phyloP scores from a whole-genome alignment of 2,329 filamentous ascomycete genomes.

The Lasiodiplodia gonubiensis region DNA sequence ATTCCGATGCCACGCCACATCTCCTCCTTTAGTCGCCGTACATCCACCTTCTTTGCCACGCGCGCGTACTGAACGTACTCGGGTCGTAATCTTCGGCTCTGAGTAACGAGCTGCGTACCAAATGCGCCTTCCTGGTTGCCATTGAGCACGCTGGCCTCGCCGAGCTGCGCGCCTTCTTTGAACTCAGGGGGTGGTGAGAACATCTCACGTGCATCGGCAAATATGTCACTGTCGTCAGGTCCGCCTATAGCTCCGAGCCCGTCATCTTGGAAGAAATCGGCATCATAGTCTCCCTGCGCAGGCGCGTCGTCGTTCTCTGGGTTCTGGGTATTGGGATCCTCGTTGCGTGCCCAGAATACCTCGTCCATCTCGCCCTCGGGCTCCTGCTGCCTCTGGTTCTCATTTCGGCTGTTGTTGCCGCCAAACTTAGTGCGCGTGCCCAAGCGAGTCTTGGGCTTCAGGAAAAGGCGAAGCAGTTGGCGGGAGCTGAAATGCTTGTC shows the following conservation, averaged over 20 bases:
- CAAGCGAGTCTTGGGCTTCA: constrained; percentile 91
- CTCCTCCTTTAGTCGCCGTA: constrained; percentile 67
- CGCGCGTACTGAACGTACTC: constrained; percentile 71
- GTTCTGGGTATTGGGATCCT: constrained; percentile 8
- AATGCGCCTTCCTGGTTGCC: constrained; percentile 60
- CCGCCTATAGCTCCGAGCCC: constrained; percentile 71
- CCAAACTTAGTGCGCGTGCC: constrained; percentile 62
- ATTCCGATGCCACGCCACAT: constrained; percentile 65
- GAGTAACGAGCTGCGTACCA: constrained; percentile 66
- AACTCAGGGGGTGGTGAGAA: constrained; percentile 51
- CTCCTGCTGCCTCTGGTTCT: constrained; percentile 47
- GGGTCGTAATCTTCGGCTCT: constrained; percentile 64
- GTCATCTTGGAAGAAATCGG: constrained; percentile 96
- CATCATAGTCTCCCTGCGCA: constrained; percentile 59
- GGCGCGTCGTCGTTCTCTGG: constrained; percentile 53
- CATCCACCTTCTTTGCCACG: constrained; percentile 71
- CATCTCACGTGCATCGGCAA: constrained; percentile 80
- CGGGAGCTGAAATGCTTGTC: constrained; percentile 98
- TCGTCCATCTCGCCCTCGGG: constrained; percentile 86
- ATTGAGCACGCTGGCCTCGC: constrained; percentile 28
- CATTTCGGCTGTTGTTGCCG: constrained; percentile 32
- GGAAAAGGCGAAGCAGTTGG: constrained; percentile 84
- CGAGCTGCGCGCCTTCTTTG: constrained; percentile 25
- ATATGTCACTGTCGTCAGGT: constrained; percentile 72
- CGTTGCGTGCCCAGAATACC: constrained; percentile 79